Evolutionary conservation across 495 filamentous ascomycete genomes (phyloP).

Genomic region (Bacidia rubella): DNA sequence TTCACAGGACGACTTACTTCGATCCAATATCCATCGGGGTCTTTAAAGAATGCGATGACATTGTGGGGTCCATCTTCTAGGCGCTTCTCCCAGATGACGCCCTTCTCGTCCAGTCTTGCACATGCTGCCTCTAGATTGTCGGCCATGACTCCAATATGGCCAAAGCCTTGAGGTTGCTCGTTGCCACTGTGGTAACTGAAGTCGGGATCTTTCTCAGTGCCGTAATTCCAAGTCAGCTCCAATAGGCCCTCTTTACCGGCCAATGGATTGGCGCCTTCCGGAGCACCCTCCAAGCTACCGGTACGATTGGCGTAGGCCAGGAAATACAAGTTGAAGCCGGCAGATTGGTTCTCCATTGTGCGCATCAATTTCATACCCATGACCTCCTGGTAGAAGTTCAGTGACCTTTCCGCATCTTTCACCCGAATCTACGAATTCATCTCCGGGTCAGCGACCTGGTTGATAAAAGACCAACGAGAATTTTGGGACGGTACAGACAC

Average conservation of each 20-base stretch:
- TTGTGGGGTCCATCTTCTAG: slow-evolving; percentile 86
- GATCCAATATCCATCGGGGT: slow-evolving; percentile 66
- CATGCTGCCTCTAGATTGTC: slow-evolving; percentile 82
- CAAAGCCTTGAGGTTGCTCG: slow-evolving; percentile 80
- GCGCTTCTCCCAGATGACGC: slow-evolving; percentile 86
- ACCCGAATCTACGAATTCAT: slow-evolving; percentile 36
- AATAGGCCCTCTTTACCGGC: slow-evolving; percentile 68
- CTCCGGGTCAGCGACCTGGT: neutral
- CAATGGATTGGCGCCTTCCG: slow-evolving; percentile 35
- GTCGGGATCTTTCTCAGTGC: slow-evolving; percentile 75
- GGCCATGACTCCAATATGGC: slow-evolving; percentile 84
- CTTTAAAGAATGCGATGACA: slow-evolving; percentile 85
- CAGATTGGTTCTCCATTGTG: slow-evolving; percentile 53
- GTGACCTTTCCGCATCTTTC: slow-evolving; percentile 69
- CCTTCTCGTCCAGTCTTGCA: slow-evolving; percentile 63
- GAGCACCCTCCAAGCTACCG: slow-evolving; percentile 31
- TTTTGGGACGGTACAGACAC: too few relatives aligned
- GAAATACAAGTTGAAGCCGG: slow-evolving; percentile 84
- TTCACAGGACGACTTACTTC: neutral
- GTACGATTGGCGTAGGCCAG: slow-evolving; percentile 56
- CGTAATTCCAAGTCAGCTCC: slow-evolving; percentile 94
- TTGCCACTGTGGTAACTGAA: slow-evolving; percentile 93
- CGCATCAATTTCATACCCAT: slow-evolving; percentile 76
- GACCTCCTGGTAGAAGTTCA: slow-evolving; percentile 83
- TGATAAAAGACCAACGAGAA: too few relatives aligned